These are phyloP conservation scores for Penicillium sclerotigenum DNA, from an alignment of 2,329 filamentous ascomycete genomes.

Conservation along the genomic window DNA sequence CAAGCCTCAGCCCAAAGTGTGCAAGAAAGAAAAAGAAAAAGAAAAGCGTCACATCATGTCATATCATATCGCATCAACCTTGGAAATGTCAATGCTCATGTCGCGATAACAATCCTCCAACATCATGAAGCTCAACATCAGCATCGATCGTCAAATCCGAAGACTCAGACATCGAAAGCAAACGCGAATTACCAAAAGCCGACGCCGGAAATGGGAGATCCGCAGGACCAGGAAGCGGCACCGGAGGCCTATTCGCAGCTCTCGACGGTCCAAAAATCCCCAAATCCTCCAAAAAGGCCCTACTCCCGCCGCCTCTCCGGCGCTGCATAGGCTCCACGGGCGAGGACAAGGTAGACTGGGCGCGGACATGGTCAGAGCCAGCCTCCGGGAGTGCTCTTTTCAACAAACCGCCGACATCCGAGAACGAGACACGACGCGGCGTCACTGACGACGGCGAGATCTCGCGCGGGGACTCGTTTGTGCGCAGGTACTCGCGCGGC, in stretches of 20 bases:
- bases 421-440: conserved; percentile 66
- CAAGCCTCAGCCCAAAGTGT: not conserved
- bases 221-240: not conserved
- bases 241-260: not conserved
- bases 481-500: conserved; percentile 36
- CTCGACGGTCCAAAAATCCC: conserved; percentile 21
- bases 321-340: conserved; percentile 1
- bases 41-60: not conserved
- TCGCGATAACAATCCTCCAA: conserved; percentile 41
- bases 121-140: conserved; percentile 41
- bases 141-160: conserved; percentile 21
- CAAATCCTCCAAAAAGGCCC: conserved; percentile 35
- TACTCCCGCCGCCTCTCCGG: conserved; percentile 25
- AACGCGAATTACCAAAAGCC: not conserved
- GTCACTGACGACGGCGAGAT: conserved; percentile 36
- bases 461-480: conserved; percentile 28
- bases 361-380: not conserved
- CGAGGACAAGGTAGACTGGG: conserved; percentile 2
- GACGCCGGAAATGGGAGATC: not conserved
- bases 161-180: conserved; percentile 1
- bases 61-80: not conserved
- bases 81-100: not conserved
- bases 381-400: conserved; percentile 40
- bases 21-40: not conserved
- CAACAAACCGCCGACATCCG: conserved; percentile 77